These are phyloP conservation scores for Gillenia trifoliata DNA, from an alignment of 306 rosid species.

Conservation along the genomic window DNA sequence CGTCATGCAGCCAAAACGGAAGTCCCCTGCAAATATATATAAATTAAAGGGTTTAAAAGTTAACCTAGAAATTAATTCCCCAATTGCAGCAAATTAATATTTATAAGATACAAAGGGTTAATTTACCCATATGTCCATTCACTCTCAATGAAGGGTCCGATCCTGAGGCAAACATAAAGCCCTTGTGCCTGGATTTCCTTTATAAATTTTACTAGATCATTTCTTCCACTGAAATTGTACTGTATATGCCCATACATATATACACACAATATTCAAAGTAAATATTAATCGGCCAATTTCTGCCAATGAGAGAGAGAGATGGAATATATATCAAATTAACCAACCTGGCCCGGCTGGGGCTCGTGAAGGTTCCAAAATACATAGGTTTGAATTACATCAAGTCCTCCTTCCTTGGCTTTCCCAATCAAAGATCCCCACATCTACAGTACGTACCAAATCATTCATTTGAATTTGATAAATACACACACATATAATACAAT, in stretches of 20 bases:
- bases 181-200: constrained; percentile 77
- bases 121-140: constrained; percentile 75
- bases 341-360: constrained; percentile 58
- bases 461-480: too few species aligned
- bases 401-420: constrained; percentile 73
- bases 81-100: too few species aligned
- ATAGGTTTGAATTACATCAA: constrained; percentile 73
- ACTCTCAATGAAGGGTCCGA: constrained; percentile 81
- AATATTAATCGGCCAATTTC: too few species aligned
- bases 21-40: constrained; percentile 46
- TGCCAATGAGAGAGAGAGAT: background rate
- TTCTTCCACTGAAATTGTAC: constrained; percentile 68
- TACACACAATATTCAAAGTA: background rate
- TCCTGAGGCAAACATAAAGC: constrained; percentile 62
- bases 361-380: constrained; percentile 96
- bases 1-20: constrained; percentile 72
- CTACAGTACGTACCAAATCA: constrained; percentile 24
- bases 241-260: background rate
- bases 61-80: background rate
- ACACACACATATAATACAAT: too few species aligned
- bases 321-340: background rate
- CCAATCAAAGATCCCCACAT: constrained; percentile 75
- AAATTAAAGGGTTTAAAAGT: background rate
- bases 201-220: constrained; percentile 58
- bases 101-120: too few species aligned